Evolutionary conservation across 805 yeast species (phyloP).

Genomic region (Yarrowia deformans): DNA sequence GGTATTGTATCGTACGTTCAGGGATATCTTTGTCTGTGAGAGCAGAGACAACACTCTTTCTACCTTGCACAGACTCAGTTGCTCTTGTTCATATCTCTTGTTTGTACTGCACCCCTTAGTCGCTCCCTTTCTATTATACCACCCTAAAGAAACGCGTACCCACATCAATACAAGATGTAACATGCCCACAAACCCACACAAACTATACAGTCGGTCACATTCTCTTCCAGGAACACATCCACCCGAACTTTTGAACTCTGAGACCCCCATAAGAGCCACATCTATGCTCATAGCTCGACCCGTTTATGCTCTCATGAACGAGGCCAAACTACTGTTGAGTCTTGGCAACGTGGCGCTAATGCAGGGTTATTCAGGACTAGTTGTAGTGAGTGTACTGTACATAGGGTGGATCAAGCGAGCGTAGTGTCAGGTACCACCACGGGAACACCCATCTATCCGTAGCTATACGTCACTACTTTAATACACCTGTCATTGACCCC

Average conservation of each 20-base stretch:
- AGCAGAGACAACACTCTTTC: too few species aligned
- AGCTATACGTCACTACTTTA: too few species aligned
- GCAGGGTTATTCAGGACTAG: slow-evolving; percentile 24
- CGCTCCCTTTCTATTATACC: slow-evolving; percentile 6
- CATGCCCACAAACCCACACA: background rate
- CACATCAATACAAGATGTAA: too few species aligned
- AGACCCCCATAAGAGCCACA: background rate
- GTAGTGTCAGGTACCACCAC: too few species aligned
- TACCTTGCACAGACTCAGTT: too few species aligned
- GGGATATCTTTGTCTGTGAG: too few species aligned
- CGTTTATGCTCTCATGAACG: background rate
- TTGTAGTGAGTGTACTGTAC: background rate
- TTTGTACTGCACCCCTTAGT: background rate
- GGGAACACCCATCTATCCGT: too few species aligned
- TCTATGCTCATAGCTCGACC: too few species aligned
- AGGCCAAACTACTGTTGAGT: background rate
- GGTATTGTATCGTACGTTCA: too few species aligned
- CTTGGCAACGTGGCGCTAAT: slow-evolving; percentile 30
- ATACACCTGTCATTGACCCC: too few species aligned
- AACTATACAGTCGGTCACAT: slow-evolving; percentile 19
- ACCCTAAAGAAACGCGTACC: background rate
- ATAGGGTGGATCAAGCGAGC: background rate
- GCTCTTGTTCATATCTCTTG: too few species aligned
- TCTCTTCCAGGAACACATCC: slow-evolving; percentile 2
- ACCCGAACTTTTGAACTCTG: background rate